Evolutionary conservation across 2,329 filamentous ascomycete species (phyloP).

Genomic region (Nemania sp.): DNA sequence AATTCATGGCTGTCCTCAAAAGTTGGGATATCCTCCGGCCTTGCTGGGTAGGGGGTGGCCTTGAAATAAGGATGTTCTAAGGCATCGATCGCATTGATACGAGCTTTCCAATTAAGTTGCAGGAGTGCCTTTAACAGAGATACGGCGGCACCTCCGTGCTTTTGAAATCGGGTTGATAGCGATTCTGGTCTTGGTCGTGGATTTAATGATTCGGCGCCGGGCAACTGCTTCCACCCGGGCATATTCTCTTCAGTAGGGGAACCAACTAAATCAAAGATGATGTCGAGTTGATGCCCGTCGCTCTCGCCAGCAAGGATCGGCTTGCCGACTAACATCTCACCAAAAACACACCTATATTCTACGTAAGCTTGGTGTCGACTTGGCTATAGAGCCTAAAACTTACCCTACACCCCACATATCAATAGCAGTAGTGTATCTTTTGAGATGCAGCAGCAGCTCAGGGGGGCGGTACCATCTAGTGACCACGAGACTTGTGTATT

Average conservation of each 20-base stretch:
- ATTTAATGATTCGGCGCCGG: constrained; percentile 81
- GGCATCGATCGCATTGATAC: constrained; percentile 94
- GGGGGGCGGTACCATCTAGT: constrained; percentile 97
- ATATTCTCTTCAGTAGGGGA: constrained; percentile 90
- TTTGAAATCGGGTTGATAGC: constrained; percentile 78
- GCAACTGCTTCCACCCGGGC: constrained; percentile 88
- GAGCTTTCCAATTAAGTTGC: constrained; percentile 86
- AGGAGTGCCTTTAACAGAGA: constrained; percentile 85
- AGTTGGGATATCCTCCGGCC: constrained; percentile 85
- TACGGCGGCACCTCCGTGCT: constrained; percentile 78
- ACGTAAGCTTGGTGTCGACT: constrained; percentile 40
- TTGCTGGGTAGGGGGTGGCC: constrained; percentile 79
- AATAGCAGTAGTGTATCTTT: constrained; percentile 95
- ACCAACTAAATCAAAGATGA: constrained; percentile 94
- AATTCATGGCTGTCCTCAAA: constrained; percentile 97
- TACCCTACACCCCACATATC: constrained; percentile 98
- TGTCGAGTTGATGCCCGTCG: constrained; percentile 88
- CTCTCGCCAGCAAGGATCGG: constrained; percentile 92
- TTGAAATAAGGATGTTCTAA: constrained; percentile 93
- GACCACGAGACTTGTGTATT: constrained; percentile 97
- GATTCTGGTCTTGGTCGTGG: constrained; percentile 72
- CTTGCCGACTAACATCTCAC: constrained; percentile 94
- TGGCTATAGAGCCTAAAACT: constrained; percentile 50
- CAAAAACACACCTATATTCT: constrained; percentile 84
- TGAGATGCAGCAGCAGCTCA: constrained; percentile 87